These are phyloP conservation scores for Arthroderma uncinatum DNA, from an alignment of 2,329 filamentous ascomycete genomes.

Conservation along the genomic window DNA sequence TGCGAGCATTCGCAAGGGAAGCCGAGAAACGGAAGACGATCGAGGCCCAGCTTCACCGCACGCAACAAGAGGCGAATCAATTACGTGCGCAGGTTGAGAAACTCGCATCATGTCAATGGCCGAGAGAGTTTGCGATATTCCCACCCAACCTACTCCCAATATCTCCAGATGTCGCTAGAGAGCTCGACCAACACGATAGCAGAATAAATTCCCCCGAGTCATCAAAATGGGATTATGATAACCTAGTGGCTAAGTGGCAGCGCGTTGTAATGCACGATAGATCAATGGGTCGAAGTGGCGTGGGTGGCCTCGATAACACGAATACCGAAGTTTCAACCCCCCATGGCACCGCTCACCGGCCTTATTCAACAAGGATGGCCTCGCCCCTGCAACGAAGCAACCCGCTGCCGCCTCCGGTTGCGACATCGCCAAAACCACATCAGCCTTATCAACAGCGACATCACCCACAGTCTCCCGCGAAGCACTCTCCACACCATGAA, in stretches of 20 bases:
- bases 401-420: constrained; percentile 4
- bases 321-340: background rate
- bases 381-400: constrained; percentile 9
- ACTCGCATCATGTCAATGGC: constrained; percentile 38
- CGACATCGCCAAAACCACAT: constrained; percentile 3
- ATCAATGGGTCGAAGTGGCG: constrained; percentile 27
- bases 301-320: constrained; percentile 7
- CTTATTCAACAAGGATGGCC: constrained; percentile 6
- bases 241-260: constrained; percentile 39
- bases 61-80: constrained; percentile 40
- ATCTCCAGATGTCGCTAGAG: constrained; percentile 28
- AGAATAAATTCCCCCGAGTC: constrained; percentile 25
- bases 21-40: constrained; percentile 34
- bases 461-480: background rate
- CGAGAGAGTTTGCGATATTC: constrained; percentile 39
- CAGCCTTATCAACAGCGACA: background rate
- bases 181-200: constrained; percentile 27
- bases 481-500: constrained; percentile 10
- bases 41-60: constrained; percentile 34
- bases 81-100: constrained; percentile 39
- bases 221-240: constrained; percentile 39
- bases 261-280: constrained; percentile 37
- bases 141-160: constrained; percentile 36
- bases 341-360: background rate
- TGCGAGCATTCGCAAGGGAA: constrained; percentile 37